phyloP scores from a whole-genome alignment of 2,329 filamentous ascomycete species.

The Endothia cerciana region DNA sequence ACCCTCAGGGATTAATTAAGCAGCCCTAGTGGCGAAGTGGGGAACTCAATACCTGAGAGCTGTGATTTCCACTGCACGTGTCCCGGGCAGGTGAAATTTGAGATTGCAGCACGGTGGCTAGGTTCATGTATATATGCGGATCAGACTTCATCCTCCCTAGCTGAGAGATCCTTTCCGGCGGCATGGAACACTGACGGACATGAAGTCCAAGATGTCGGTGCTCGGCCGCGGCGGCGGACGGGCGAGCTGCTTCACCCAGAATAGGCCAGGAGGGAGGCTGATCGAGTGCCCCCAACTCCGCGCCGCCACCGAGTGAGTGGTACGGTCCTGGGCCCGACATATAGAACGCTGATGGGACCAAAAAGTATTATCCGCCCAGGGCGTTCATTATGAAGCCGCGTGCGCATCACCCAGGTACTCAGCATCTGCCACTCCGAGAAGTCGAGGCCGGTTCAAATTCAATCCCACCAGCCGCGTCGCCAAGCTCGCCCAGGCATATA shows the following conservation, averaged over 20 bases:
- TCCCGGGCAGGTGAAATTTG: background rate
- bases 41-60: too few species aligned
- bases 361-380: background rate
- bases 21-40: too few species aligned
- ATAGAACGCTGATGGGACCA: background rate
- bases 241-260: too few species aligned
- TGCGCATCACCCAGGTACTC: background rate
- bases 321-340: background rate
- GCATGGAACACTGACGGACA: background rate
- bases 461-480: background rate
- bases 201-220: background rate
- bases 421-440: background rate
- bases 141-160: background rate
- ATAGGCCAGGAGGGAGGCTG: background rate
- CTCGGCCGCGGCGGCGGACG: background rate
- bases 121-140: background rate
- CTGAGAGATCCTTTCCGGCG: background rate
- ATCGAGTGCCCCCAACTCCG: background rate
- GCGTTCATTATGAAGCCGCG: background rate
- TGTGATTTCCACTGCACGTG: background rate
- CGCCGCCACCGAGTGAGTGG: background rate
- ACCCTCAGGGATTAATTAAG: too few species aligned
- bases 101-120: background rate
- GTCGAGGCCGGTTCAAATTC: background rate
- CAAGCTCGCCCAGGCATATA: conserved; percentile 3